Evolutionary conservation across 257 asterid species (phyloP).

Genomic region (Nicotiana attenuata): DNA sequence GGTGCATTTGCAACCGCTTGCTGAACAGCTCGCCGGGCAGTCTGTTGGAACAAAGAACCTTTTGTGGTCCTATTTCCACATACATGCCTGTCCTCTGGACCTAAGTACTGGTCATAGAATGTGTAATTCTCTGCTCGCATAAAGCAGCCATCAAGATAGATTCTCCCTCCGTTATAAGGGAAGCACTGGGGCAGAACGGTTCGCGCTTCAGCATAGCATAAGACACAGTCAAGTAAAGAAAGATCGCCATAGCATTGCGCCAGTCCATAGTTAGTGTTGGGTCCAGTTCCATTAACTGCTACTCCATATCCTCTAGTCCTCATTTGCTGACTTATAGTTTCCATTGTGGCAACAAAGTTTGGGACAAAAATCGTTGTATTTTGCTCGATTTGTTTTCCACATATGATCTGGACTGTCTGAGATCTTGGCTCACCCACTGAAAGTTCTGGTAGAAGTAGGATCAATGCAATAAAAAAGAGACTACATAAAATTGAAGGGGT

Average conservation of each 20-base stretch:
- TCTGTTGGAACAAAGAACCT: constrained; percentile 24
- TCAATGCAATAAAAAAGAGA: background rate
- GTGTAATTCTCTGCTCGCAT: constrained; percentile 16
- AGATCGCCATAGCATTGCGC: constrained; percentile 32
- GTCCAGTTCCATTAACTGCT: constrained; percentile 16
- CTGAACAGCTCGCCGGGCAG: constrained; percentile 32
- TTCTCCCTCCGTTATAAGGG: background rate
- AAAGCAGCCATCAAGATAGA: constrained; percentile 31
- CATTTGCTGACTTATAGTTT: background rate
- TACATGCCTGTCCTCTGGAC: constrained; percentile 34
- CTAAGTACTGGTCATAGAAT: constrained; percentile 23
- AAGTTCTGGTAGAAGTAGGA: constrained; percentile 10
- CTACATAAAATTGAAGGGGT: background rate
- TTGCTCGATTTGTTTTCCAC: background rate
- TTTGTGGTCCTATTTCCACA: constrained; percentile 51
- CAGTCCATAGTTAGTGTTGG: constrained; percentile 10
- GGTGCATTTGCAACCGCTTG: constrained; percentile 43
- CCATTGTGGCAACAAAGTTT: constrained; percentile 10
- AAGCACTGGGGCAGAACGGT: constrained; percentile 7
- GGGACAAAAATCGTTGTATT: background rate
- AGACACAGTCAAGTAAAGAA: constrained; percentile 17
- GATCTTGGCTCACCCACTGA: constrained; percentile 22
- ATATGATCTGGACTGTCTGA: constrained; percentile 9
- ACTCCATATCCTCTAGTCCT: constrained; percentile 8
- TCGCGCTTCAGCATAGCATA: constrained; percentile 27